Evolutionary conservation across 2,329 filamentous ascomycete genomes (phyloP).

Genomic region (Phaeosphaeriaceae sp.): DNA sequence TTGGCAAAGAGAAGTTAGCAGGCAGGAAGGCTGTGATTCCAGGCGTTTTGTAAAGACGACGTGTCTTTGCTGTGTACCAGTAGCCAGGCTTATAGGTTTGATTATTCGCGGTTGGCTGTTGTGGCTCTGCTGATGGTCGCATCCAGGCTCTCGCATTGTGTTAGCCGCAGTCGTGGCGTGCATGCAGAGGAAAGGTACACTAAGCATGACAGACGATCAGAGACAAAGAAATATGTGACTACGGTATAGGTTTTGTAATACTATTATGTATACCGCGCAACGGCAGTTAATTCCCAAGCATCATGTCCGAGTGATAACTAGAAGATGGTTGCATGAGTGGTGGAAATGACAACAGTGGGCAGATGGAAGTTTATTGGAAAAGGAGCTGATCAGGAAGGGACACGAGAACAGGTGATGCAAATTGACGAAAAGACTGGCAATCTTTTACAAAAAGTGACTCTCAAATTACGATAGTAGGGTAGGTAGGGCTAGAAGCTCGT

Average conservation of each 20-base stretch:
- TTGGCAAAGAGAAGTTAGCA: conserved; percentile 82
- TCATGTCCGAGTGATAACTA: too few species aligned
- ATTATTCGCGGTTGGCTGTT: background rate
- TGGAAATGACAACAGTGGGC: background rate
- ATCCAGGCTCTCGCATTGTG: background rate
- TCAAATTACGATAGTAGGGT: too few species aligned
- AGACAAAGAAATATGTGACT: background rate
- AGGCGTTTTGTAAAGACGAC: conserved; percentile 54
- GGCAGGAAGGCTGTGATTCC: conserved; percentile 77
- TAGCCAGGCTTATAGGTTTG: background rate
- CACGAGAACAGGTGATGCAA: conserved; percentile 14
- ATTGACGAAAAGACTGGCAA: background rate
- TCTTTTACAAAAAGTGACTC: too few species aligned
- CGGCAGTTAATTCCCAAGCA: too few species aligned
- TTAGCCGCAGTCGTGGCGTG: conserved; percentile 5
- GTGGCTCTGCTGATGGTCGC: conserved; percentile 6
- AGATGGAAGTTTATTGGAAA: conserved; percentile 1
- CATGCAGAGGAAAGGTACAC: conserved; percentile 1
- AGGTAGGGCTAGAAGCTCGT: too few species aligned
- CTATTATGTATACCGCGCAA: too few species aligned
- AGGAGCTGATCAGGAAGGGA: conserved; percentile 4
- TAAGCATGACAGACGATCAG: conserved; percentile 14
- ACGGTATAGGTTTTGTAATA: too few species aligned
- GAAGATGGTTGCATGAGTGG: conserved; percentile 1
- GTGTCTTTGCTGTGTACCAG: background rate